These are phyloP conservation scores for Cucurbita ficifolia DNA, from an alignment of 306 rosid species.

Conservation along the genomic window DNA sequence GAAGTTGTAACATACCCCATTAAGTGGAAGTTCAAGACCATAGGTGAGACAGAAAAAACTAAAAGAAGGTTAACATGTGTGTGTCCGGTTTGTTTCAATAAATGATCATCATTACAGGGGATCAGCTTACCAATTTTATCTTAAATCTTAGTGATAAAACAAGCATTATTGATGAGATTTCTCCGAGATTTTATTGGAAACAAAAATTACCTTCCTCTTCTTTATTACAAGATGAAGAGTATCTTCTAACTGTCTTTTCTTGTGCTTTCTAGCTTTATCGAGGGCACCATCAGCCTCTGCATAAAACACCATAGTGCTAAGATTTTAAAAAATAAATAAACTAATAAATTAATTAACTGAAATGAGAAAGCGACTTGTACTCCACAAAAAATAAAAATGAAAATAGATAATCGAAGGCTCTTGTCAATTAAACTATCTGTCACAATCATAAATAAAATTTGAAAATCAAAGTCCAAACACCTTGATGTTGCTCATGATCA, in stretches of 20 bases:
- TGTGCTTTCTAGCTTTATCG: constrained; percentile 97
- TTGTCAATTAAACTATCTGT: background rate
- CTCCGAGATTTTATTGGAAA: background rate
- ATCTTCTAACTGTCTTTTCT: constrained; percentile 93
- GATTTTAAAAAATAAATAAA: no score
- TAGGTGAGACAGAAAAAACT: background rate
- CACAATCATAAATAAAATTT: background rate
- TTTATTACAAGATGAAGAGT: constrained; percentile 81
- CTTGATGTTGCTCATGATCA: background rate
- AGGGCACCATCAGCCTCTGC: constrained; percentile 99
- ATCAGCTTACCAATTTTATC: background rate
- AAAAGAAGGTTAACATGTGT: background rate
- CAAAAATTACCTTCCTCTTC: constrained; percentile 65
- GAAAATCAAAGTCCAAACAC: background rate
- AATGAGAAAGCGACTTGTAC: background rate
- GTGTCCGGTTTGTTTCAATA: background rate
- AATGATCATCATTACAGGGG: background rate
- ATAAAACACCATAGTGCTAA: background rate
- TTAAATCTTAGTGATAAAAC: background rate
- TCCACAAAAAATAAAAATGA: background rate
- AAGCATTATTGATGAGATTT: background rate
- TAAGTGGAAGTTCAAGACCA: background rate
- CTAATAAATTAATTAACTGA: background rate
- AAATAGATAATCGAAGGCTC: background rate
- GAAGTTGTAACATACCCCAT: background rate